Evolutionary conservation across 1,284 basidiomycete species (phyloP).

Genomic region (Microbotryum scabiosae): DNA sequence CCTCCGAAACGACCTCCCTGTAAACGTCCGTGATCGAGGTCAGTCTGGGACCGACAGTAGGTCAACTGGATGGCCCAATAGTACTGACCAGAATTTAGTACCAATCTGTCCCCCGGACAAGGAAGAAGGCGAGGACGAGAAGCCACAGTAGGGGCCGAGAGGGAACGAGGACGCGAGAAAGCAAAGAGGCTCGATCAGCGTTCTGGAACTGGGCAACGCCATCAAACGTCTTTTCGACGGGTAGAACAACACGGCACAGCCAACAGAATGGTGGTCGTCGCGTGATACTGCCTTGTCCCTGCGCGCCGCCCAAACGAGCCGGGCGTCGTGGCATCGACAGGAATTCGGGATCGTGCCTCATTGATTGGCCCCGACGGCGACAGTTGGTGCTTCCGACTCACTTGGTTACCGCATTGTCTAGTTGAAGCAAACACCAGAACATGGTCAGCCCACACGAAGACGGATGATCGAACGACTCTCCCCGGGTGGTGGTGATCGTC

Average conservation of each 20-base stretch:
- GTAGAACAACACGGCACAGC: background rate
- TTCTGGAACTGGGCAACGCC: background rate
- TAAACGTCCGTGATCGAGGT: background rate
- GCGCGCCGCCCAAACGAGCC: background rate
- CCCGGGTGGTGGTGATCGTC: too few relatives aligned
- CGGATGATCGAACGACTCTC: too few relatives aligned
- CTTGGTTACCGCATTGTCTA: slow-evolving; percentile 89
- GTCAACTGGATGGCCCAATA: background rate
- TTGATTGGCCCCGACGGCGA: background rate
- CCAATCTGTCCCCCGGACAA: slow-evolving; percentile 18
- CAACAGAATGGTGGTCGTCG: background rate
- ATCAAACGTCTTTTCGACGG: background rate
- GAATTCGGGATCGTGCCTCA: background rate
- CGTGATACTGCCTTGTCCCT: background rate
- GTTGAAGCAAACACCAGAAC: background rate
- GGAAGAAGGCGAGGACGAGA: background rate
- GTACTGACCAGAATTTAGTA: slow-evolving; percentile 89
- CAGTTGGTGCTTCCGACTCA: slow-evolving; percentile 38
- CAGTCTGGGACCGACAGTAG: background rate
- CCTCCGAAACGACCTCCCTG: slow-evolving; percentile 66
- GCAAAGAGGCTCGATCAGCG: background rate
- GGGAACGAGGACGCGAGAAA: background rate
- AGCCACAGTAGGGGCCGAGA: background rate
- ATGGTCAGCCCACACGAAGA: too few relatives aligned
- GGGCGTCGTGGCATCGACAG: background rate